phyloP scores from a whole-genome alignment of 441 rosid species.

The Adansonia grandidieri region DNA sequence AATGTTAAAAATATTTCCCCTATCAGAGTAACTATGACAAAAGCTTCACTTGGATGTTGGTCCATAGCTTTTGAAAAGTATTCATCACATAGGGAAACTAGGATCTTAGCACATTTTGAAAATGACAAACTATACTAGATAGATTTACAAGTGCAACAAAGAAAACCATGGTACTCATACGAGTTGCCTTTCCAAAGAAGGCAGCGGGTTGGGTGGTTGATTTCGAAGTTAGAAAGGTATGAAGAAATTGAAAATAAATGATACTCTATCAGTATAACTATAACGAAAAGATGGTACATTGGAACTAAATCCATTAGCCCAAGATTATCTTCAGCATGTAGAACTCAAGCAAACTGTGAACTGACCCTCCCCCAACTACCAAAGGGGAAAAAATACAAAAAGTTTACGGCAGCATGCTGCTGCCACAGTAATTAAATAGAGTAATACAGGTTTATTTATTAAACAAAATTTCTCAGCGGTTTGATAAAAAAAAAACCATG shows the following conservation, averaged over 20 bases:
- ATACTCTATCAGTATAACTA: constrained; percentile 53
- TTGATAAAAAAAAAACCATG: background rate
- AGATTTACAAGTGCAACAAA: background rate
- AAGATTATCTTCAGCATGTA: constrained; percentile 44
- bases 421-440: background rate
- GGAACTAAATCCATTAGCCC: constrained; percentile 44
- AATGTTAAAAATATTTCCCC: constrained; percentile 15
- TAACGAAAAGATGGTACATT: constrained; percentile 47
- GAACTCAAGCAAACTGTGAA: constrained; percentile 24
- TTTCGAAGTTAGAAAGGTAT: background rate
- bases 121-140: background rate
- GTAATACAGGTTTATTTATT: background rate
- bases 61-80: constrained; percentile 47
- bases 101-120: background rate
- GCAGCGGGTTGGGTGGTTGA: background rate
- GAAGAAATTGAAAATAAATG: background rate
- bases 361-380: background rate
- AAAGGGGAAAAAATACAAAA: background rate
- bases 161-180: background rate
- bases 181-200: background rate
- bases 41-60: constrained; percentile 52
- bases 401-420: background rate
- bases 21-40: constrained; percentile 79
- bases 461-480: background rate
- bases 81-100: background rate